Evolutionary conservation across 306 rosid genomes (phyloP).

Genomic region (Prosopis cineraria): DNA sequence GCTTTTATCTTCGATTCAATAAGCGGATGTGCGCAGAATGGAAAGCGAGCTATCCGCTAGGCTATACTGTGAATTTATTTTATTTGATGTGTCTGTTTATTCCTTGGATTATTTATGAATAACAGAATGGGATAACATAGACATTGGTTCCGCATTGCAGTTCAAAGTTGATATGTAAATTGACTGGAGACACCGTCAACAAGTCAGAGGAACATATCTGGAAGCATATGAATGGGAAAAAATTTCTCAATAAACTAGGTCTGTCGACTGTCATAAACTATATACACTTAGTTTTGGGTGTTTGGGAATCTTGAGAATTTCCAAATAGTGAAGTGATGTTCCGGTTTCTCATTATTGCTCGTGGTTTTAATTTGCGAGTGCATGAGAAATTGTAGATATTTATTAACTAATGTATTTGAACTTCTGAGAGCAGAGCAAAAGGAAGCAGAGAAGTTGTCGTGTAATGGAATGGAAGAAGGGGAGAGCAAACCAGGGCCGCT

Average conservation of each 20-base stretch:
- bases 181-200: conserved; percentile 81
- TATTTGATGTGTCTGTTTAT: conserved; percentile 3
- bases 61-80: neutral
- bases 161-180: conserved; percentile 81
- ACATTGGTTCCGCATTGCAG: conserved; percentile 40
- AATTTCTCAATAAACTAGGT: conserved; percentile 94
- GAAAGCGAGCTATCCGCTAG: neutral
- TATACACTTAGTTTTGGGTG: conserved; percentile 1
- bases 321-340: conserved; percentile 2
- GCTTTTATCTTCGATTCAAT: neutral
- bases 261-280: conserved; percentile 50
- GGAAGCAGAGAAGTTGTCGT: conserved; percentile 53
- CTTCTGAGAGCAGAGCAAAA: conserved; percentile 58
- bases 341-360: neutral
- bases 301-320: conserved; percentile 1
- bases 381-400: neutral
- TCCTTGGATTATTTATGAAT: neutral
- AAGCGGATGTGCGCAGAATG: neutral
- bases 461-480: conserved; percentile 46
- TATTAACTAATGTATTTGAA: conserved; percentile 14
- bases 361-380: neutral
- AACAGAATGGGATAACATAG: neutral
- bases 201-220: conserved; percentile 97
- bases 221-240: conserved; percentile 92
- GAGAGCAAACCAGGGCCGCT: conserved; percentile 43